phyloP scores from a whole-genome alignment of 2,329 filamentous ascomycete genomes.

The Huntiella savannae region DNA sequence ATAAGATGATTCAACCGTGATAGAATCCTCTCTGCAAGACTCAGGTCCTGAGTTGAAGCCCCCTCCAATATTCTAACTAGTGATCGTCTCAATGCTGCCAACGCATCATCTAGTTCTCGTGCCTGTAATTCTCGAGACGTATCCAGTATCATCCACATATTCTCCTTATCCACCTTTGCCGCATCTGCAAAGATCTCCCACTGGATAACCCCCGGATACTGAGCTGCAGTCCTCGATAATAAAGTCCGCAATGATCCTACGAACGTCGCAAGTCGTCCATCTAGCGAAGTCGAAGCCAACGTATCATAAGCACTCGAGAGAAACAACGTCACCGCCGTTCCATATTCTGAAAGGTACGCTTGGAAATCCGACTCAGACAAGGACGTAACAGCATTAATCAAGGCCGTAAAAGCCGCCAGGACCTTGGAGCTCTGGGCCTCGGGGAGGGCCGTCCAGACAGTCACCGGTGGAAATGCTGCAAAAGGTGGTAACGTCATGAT shows the following conservation, averaged over 20 bases:
- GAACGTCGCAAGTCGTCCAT: neutral
- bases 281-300: constrained; percentile 18
- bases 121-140: constrained; percentile 33
- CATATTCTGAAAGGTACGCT: constrained; percentile 12
- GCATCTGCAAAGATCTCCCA: constrained; percentile 54
- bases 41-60: constrained; percentile 27
- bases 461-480: constrained; percentile 54
- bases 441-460: constrained; percentile 46
- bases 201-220: constrained; percentile 31
- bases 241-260: neutral
- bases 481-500: constrained; percentile 39
- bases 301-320: constrained; percentile 47
- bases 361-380: constrained; percentile 37
- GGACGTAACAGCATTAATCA: constrained; percentile 46
- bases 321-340: constrained; percentile 25
- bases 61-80: constrained; percentile 45
- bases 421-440: constrained; percentile 59
- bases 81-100: constrained; percentile 40
- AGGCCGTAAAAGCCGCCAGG: constrained; percentile 54
- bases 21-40: constrained; percentile 33
- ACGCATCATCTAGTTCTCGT: constrained; percentile 29
- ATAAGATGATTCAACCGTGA: constrained; percentile 44
- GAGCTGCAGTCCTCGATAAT: neutral
- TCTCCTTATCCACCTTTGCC: constrained; percentile 41
- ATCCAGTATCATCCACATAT: constrained; percentile 30